Conservation (phyloP, 768 basidiomycete genomes). For the Psilocybe subaeruginosa region DNA sequence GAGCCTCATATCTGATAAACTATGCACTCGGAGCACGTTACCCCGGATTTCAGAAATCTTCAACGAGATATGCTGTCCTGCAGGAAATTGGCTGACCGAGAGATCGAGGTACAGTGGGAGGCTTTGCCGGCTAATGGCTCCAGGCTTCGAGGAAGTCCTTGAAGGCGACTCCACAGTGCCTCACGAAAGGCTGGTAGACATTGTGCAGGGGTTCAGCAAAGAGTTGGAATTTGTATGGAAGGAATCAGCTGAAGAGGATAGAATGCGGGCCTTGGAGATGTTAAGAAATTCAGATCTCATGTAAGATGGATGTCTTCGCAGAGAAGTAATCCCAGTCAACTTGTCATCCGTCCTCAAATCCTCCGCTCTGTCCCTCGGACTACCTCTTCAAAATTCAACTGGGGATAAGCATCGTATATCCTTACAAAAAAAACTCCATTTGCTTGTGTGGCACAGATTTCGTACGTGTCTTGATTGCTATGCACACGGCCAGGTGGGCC, state of each 20-base stretch:
- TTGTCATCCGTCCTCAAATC: too few relatives aligned
- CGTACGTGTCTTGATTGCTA: too few relatives aligned
- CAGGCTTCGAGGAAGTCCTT: constrained; percentile 27
- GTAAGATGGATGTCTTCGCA: not conserved
- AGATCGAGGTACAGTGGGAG: constrained; percentile 24
- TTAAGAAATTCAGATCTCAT: not conserved
- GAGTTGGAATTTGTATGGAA: constrained; percentile 32
- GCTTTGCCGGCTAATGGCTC: constrained; percentile 22
- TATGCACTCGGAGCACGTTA: constrained; percentile 16
- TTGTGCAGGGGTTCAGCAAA: constrained; percentile 21
- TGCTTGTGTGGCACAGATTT: too few relatives aligned
- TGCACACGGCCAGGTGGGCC: too few relatives aligned
- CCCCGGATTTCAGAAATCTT: constrained; percentile 30
- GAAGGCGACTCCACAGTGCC: constrained; percentile 29
- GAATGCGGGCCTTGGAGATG: constrained; percentile 22
- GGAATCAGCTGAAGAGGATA: constrained; percentile 28
- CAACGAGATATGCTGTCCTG: constrained; percentile 27
- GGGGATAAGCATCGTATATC: too few relatives aligned
- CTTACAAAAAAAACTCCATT: too few relatives aligned
- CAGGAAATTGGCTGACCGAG: constrained; percentile 26
- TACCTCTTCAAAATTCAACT: too few relatives aligned
- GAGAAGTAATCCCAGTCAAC: too few relatives aligned
- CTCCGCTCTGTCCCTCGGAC: too few relatives aligned
- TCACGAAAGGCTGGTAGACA: constrained; percentile 19
- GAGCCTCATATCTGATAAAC: constrained; percentile 22